Conservation (phyloP, 2,329 filamentous ascomycete genomes). For the Stagonosporopsis chrysanthemi region DNA sequence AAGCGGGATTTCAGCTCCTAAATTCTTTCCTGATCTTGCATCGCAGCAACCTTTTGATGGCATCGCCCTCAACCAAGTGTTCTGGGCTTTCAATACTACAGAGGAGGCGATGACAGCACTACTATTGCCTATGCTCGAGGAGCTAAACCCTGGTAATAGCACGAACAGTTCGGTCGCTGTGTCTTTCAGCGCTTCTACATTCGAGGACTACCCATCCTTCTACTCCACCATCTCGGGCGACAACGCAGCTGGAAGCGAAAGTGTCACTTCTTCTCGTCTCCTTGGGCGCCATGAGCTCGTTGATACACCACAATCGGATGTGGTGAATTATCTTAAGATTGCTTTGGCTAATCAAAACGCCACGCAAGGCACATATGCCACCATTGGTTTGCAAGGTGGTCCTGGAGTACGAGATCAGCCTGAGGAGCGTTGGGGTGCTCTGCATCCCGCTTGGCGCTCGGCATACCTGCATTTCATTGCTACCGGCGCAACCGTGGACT, state of each 20-base stretch:
- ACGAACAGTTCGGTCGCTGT: constrained; percentile 13
- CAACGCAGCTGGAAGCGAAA: constrained; percentile 31
- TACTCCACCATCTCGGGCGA: constrained; percentile 30
- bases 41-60: constrained; percentile 10
- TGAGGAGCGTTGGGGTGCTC: constrained; percentile 31
- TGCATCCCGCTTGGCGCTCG: constrained; percentile 45
- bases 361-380: constrained; percentile 31
- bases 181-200: constrained; percentile 7
- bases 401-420: constrained; percentile 34
- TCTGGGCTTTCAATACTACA: constrained; percentile 37
- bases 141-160: constrained; percentile 10
- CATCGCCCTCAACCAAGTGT: constrained; percentile 23
- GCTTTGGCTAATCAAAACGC: constrained; percentile 26
- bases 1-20: constrained; percentile 6
- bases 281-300: constrained; percentile 35
- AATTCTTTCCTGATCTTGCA: constrained; percentile 8
- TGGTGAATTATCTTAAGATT: constrained; percentile 22
- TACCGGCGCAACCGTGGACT: constrained; percentile 26
- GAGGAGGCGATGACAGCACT: constrained; percentile 21
- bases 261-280: constrained; percentile 39
- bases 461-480: constrained; percentile 45
- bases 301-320: constrained; percentile 11
- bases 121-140: constrained; percentile 21
- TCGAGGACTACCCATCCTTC: constrained; percentile 21
- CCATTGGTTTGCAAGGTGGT: constrained; percentile 40